phyloP scores from a whole-genome alignment of 2,329 filamentous ascomycete genomes.

The Aspergillus novofumigatus region DNA sequence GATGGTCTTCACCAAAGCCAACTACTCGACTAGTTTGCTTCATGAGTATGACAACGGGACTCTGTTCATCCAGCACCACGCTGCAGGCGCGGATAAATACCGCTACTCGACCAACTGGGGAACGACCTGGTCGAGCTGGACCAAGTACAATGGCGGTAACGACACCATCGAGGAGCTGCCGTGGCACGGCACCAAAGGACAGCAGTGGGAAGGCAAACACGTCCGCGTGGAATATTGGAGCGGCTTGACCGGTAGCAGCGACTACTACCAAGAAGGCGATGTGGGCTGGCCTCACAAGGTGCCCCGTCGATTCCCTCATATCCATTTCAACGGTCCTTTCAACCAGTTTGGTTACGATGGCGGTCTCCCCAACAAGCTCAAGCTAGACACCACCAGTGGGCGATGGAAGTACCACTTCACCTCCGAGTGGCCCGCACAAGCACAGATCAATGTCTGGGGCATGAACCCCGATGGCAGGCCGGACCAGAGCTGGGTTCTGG shows the following conservation, averaged over 20 bases:
- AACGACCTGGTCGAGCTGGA: constrained; percentile 57
- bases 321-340: constrained; percentile 58
- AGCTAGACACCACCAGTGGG: constrained; percentile 42
- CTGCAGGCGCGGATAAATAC: constrained; percentile 58
- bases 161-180: constrained; percentile 43
- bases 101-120: constrained; percentile 60
- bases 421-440: constrained; percentile 58
- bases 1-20: constrained; percentile 55
- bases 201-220: constrained; percentile 58
- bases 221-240: constrained; percentile 61
- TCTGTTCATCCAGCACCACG: constrained; percentile 53
- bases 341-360: constrained; percentile 62
- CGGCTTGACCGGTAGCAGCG: constrained; percentile 54
- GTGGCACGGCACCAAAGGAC: constrained; percentile 54
- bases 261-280: constrained; percentile 58
- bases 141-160: constrained; percentile 49
- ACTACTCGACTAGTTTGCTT: constrained; percentile 55
- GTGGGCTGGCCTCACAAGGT: constrained; percentile 35
- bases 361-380: constrained; percentile 52
- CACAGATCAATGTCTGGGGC: constrained; percentile 63
- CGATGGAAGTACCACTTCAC: constrained; percentile 58
- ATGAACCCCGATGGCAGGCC: constrained; percentile 59
- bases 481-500: constrained; percentile 55
- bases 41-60: constrained; percentile 37
- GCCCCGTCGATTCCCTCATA: constrained; percentile 55